Percentiles rank a stretch among this genome's conserved stretches.
These are phyloP conservation scores for Rhynchosporium secalis DNA, from an alignment of 2,329 filamentous ascomycete genomes.

Conservation along the genomic window DNA sequence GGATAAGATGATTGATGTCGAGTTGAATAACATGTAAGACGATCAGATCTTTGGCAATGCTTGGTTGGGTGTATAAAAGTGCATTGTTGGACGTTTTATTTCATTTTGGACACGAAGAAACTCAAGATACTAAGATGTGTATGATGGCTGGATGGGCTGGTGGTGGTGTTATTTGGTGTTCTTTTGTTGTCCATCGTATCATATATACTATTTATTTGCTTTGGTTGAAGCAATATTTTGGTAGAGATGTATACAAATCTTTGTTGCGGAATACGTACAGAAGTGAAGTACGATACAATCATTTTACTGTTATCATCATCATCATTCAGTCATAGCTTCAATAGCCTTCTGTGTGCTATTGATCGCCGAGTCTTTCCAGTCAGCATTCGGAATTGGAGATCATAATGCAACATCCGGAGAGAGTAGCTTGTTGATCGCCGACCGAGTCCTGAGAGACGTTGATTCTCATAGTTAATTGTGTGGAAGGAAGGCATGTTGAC, in stretches of 20 bases:
- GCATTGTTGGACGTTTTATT: constrained; percentile 4
- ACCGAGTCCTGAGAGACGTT: too few species aligned
- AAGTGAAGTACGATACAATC: constrained; percentile 18
- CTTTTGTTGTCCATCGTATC: neutral
- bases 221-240: neutral
- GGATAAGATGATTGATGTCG: constrained; percentile 88
- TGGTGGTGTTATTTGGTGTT: constrained; percentile 15
- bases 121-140: neutral
- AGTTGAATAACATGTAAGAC: constrained; percentile 85
- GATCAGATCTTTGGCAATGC: neutral
- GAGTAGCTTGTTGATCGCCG: too few species aligned
- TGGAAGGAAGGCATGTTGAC: too few species aligned
- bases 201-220: neutral
- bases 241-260: neutral
- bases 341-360: too few species aligned
- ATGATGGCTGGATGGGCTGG: constrained; percentile 5
- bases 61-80: constrained; percentile 3
- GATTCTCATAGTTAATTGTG: too few species aligned
- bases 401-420: too few species aligned
- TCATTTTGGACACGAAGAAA: neutral
- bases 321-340: too few species aligned
- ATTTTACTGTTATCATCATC: constrained; percentile 2
- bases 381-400: too few species aligned
- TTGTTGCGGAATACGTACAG: constrained; percentile 18
- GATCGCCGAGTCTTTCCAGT: too few species aligned